Conservation (phyloP, 306 rosid genomes). For the Psophocarpus tetragonolobus region DNA sequence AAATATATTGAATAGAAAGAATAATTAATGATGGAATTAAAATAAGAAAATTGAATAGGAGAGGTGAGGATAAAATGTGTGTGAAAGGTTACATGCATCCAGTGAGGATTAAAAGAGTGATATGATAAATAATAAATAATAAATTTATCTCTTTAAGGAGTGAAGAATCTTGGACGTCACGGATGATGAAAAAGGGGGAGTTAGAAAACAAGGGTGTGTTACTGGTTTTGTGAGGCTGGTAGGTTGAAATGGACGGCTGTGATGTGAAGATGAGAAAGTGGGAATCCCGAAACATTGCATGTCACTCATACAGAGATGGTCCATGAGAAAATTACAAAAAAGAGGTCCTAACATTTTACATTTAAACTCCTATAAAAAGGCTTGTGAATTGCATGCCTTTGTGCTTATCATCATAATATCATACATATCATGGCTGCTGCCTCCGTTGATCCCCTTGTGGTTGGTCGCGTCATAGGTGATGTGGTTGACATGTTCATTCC, state of each 20-base stretch:
- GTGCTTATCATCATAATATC: too few species aligned
- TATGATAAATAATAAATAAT: background rate
- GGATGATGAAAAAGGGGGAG: background rate
- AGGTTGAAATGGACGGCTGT: background rate
- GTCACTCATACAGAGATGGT: constrained; percentile 30
- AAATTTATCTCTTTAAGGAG: background rate
- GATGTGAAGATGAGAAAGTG: constrained; percentile 30
- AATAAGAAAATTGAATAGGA: background rate
- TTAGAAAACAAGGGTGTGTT: background rate
- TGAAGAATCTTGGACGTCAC: constrained; percentile 3
- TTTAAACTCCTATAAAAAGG: too few species aligned
- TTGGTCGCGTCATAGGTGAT: constrained; percentile 87
- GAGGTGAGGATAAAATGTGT: background rate
- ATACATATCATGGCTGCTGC: too few species aligned
- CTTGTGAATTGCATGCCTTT: too few species aligned
- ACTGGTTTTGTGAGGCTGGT: background rate
- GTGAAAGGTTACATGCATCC: background rate
- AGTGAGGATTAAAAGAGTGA: background rate
- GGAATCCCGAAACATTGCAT: too few species aligned
- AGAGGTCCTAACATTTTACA: background rate
- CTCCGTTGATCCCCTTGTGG: constrained; percentile 80
- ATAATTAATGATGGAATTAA: background rate
- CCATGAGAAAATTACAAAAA: constrained; percentile 32
- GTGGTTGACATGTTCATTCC: constrained; percentile 89
- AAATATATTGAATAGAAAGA: background rate